These are phyloP conservation scores for Aspergillus sergii DNA, from an alignment of 2,329 filamentous ascomycete species.

Conservation along the genomic window DNA sequence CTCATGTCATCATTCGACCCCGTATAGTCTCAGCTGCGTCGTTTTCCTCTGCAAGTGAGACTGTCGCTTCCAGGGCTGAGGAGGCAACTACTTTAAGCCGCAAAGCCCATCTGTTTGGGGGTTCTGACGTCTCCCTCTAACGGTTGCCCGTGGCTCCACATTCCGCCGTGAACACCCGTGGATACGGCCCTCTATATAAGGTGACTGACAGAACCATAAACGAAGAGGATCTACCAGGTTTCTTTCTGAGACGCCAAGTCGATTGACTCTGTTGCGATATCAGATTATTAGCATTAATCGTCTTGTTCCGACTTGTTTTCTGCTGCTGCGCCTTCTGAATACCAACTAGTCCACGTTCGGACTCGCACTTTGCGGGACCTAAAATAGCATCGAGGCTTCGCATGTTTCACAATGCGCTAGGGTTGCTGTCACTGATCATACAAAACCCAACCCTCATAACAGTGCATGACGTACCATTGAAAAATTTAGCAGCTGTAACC, in stretches of 20 bases:
- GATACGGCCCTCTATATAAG: neutral
- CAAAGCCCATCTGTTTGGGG: neutral
- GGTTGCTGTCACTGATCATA: neutral
- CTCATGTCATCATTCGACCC: neutral
- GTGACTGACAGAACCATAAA: neutral
- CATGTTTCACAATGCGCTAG: neutral
- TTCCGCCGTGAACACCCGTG: neutral
- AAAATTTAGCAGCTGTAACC: neutral
- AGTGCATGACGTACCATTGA: neutral
- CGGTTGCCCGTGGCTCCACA: neutral
- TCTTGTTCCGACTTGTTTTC: neutral
- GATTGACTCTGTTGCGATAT: neutral
- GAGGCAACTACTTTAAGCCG: neutral
- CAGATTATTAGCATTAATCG: neutral
- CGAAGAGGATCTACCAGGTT: neutral
- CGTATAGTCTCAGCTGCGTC: neutral
- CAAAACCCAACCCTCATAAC: neutral
- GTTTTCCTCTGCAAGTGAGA: neutral
- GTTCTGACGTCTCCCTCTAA: neutral
- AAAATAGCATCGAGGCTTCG: neutral
- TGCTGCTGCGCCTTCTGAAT: neutral
- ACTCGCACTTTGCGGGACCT: neutral
- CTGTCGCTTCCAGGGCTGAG: neutral
- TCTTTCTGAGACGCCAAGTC: neutral
- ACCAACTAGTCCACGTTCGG: neutral